phyloP scores from a whole-genome alignment of 108 stramenopile genomes.

The Skeletonema marinoi region DNA sequence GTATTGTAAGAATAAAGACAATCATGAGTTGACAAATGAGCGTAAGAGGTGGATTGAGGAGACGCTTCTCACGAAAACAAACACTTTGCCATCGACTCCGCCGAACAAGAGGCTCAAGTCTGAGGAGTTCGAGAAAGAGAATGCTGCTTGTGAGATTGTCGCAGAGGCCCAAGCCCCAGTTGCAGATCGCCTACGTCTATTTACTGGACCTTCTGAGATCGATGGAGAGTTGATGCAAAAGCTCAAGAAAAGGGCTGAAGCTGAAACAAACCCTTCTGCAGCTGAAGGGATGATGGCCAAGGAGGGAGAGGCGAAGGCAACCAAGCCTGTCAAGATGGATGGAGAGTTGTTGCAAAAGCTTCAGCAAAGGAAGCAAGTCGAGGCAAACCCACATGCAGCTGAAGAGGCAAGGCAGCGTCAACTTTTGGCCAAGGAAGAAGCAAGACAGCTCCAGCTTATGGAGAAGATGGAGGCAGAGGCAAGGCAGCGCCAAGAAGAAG shows the following conservation, averaged over 20 bases:
- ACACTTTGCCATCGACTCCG: neutral
- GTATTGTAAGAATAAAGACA: neutral
- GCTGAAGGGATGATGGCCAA: neutral
- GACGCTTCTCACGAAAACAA: neutral
- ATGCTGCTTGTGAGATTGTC: neutral
- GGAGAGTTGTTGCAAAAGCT: neutral
- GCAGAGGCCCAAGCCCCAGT: neutral
- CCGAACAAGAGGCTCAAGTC: neutral
- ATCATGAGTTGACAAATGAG: conserved; percentile 1
- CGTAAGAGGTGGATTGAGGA: conserved; percentile 6
- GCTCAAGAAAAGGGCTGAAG: neutral
- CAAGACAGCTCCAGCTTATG: neutral
- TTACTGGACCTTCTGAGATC: neutral
- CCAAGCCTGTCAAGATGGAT: neutral
- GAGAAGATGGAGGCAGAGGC: neutral
- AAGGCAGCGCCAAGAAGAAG: neutral
- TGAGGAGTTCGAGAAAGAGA: neutral
- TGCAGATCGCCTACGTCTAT: neutral
- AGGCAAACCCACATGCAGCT: neutral
- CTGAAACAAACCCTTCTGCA: neutral
- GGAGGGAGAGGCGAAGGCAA: neutral
- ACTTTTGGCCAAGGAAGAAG: neutral
- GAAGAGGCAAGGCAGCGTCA: neutral
- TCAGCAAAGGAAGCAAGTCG: neutral
- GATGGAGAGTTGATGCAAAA: neutral